Evolutionary conservation across 176 grass and related monocot species (phyloP).

Genomic region (Cocos nucifera): DNA sequence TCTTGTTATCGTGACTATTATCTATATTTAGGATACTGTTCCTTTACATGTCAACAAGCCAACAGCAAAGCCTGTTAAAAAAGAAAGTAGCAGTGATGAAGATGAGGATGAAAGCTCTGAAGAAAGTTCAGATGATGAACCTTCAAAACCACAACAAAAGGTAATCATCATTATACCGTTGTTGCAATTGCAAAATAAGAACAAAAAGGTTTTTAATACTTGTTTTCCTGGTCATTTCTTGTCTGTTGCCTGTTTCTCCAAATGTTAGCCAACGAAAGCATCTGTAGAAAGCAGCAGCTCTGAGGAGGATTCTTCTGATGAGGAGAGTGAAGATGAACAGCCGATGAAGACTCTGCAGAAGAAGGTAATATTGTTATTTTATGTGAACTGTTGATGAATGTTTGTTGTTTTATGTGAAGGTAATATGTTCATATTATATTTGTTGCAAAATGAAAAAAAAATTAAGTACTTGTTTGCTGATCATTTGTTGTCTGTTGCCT

Average conservation of each 20-base stretch:
- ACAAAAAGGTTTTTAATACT: no score
- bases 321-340: conserved; percentile 17
- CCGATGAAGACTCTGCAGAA: background rate
- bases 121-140: conserved; percentile 54
- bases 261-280: background rate
- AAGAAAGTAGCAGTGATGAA: conserved; percentile 37
- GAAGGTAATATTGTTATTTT: background rate
- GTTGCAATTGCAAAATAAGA: no score
- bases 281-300: background rate
- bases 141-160: conserved; percentile 18
- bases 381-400: no score
- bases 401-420: no score
- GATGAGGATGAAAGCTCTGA: conserved; percentile 33
- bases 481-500: no score
- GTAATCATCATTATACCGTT: background rate
- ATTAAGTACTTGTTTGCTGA: no score
- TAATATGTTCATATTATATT: no score
- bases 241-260: background rate
- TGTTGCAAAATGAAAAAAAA: no score
- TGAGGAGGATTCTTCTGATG: conserved; percentile 18
- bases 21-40: conserved; percentile 13
- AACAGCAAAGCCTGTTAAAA: conserved; percentile 25
- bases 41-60: conserved; percentile 6
- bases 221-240: background rate
- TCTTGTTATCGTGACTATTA: no score